These are phyloP conservation scores for Apiospora pterosperma DNA, from an alignment of 2,329 filamentous ascomycete species.

Conservation along the genomic window DNA sequence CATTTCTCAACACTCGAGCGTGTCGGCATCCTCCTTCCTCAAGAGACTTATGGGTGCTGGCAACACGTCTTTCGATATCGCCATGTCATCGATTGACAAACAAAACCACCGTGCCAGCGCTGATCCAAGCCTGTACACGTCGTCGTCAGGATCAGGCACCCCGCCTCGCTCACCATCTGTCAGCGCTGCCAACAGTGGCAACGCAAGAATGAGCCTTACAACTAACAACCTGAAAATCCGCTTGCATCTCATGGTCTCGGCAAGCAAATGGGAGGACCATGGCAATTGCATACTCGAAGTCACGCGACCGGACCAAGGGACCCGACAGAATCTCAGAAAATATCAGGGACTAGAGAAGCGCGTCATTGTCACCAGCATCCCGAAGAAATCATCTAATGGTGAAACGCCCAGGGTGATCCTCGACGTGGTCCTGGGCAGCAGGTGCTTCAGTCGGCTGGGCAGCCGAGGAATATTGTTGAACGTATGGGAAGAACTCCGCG, in stretches of 20 bases:
- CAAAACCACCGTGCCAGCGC: conserved; percentile 51
- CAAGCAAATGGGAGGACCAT: conserved; percentile 86
- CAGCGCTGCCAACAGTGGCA: conserved; percentile 48
- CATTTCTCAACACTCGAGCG: conserved; percentile 52
- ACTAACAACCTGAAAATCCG: conserved; percentile 82
- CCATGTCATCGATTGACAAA: conserved; percentile 69
- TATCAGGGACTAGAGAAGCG: conserved; percentile 76
- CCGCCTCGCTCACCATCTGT: conserved; percentile 56
- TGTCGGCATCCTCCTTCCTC: conserved; percentile 74
- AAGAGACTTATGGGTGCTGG: conserved; percentile 70
- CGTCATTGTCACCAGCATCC: conserved; percentile 72
- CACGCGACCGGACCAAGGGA: conserved; percentile 65
- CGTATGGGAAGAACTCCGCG: conserved; percentile 76
- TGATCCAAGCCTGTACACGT: conserved; percentile 60
- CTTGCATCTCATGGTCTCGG: conserved; percentile 74
- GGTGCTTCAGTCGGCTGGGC: conserved; percentile 79
- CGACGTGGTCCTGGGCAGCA: conserved; percentile 81
- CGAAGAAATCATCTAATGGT: conserved; percentile 52
- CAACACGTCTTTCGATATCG: conserved; percentile 75
- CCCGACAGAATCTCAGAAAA: conserved; percentile 55
- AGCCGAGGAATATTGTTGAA: conserved; percentile 84
- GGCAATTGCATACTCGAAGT: conserved; percentile 83
- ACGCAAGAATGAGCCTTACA: conserved; percentile 51
- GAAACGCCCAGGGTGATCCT: conserved; percentile 48
- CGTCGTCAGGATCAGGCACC: conserved; percentile 51